A percentile compares a stretch with the other conserved stretches of the same genome.
Evolutionary conservation across 495 filamentous ascomycete species (phyloP).

Genomic region (Xanthoparmelia taractica): DNA sequence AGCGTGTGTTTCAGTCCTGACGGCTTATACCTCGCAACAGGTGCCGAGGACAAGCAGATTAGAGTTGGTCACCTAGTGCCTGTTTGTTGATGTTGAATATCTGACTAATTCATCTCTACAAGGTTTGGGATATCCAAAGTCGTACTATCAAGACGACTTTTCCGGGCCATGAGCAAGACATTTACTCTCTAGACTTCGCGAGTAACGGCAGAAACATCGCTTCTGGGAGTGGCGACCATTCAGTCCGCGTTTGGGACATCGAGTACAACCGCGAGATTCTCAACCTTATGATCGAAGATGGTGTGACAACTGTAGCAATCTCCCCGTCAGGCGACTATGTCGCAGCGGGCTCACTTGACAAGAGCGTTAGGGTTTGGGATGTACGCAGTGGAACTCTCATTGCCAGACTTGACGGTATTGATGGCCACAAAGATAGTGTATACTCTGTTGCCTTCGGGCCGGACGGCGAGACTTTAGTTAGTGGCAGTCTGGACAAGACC

Average conservation of each 20-base stretch:
- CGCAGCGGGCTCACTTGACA: constrained; percentile 79
- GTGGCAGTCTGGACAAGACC: constrained; percentile 84
- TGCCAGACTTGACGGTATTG: constrained; percentile 70
- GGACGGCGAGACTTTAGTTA: constrained; percentile 78
- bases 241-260: constrained; percentile 85
- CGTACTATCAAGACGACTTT: constrained; percentile 76
- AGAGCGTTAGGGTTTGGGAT: constrained; percentile 88
- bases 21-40: constrained; percentile 79
- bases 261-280: constrained; percentile 64
- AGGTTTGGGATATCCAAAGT: constrained; percentile 82
- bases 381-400: constrained; percentile 70
- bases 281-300: constrained; percentile 78
- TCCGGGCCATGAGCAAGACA: constrained; percentile 82
- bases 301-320: constrained; percentile 86
- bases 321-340: constrained; percentile 82
- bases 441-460: constrained; percentile 88
- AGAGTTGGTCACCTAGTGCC: constrained; percentile 49
- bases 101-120: constrained; percentile 19
- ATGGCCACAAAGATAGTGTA: constrained; percentile 88
- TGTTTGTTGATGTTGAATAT: constrained; percentile 5
- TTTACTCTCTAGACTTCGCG: constrained; percentile 88
- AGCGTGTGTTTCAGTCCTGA: constrained; percentile 93
- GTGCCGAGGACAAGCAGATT: constrained; percentile 87
- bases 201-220: constrained; percentile 82
- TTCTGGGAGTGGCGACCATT: constrained; percentile 80